Evolutionary conservation across 2,329 filamentous ascomycete genomes (phyloP), one percentile per base, ranked within the genome.

Genomic region (Boeremia lycopersici): DNA sequence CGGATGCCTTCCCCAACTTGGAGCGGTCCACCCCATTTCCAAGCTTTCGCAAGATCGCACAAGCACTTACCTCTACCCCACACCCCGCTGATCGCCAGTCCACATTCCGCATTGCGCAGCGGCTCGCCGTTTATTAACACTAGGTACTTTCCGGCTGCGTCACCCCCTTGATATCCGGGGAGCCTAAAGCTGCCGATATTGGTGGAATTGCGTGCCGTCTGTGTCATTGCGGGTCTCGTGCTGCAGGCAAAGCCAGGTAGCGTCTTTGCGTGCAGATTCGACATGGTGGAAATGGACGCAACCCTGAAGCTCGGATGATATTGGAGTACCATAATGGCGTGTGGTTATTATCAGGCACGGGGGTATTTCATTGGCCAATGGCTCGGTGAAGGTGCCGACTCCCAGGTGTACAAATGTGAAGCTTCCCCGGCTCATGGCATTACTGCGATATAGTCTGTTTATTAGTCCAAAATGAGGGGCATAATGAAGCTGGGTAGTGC

Each of bases 401-500:
- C n/a, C 12, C 29, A 17, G 10, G 36, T 35, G 38, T 56, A 56
- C 42, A 48, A 53, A 57, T 47, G 38, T 43, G 11, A 45, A 25
- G 48, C 35, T 45, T 30, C 25, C 45, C 39, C 49, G 9, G 31
- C 12, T 6, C 15, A 19, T 41, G 17, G 17, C 7, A 38, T 13
- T 6, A 3, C 5, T 17, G 29, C 30, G 23, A 19, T 46, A 41
- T n/a, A 38, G 47, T 36, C 31, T 35, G 29, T 43, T 42, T 51
- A 11, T 51, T 31, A 17, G 48, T 48, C 49, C 49, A 58, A 31
- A 33, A 68, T 65, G 63, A 68, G 63, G 52, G 53, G 48, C 40
- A 48, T 65, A 23, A 9, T 58, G 31, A 61, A 48, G 48, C 41
- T 65, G 48, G 47, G 58, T 48, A 26, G 63, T 46, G 63, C 57